Percentiles rank a stretch among this genome's conserved stretches.
These are phyloP conservation scores for Trichoderma erinaceum DNA, from an alignment of 495 filamentous ascomycete genomes.

Conservation along the genomic window DNA sequence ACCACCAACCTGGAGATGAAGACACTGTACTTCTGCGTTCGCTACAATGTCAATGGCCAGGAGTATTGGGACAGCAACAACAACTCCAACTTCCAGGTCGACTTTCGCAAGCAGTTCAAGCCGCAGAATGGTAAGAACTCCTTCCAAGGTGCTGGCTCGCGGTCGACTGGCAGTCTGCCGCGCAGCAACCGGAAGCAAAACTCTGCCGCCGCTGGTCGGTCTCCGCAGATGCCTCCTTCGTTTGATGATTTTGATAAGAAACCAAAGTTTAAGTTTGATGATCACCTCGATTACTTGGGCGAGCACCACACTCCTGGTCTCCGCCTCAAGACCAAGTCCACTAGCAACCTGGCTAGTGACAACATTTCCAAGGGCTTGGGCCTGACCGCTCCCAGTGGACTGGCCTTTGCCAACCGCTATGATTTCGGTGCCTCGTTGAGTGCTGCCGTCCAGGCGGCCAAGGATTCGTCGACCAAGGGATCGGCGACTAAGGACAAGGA, in stretches of 20 bases:
- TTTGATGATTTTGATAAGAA: conserved; percentile 65
- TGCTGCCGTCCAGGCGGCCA: conserved; percentile 69
- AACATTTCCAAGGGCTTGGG: conserved; percentile 31
- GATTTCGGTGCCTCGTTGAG: conserved; percentile 85
- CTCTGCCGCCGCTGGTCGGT: conserved; percentile 41
- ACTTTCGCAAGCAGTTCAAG: conserved; percentile 73
- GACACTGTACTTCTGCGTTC: conserved; percentile 85
- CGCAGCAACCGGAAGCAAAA: conserved; percentile 62
- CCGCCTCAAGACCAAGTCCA: conserved; percentile 48
- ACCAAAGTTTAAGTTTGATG: conserved; percentile 51
- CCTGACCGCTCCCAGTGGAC: conserved; percentile 54
- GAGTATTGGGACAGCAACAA: conserved; percentile 96
- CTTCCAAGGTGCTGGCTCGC: conserved; percentile 43
- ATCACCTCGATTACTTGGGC: conserved; percentile 49
- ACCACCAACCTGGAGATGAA: conserved; percentile 84
- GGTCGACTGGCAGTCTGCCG: conserved; percentile 57
- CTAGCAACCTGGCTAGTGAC: conserved; percentile 41
- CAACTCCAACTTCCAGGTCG: conserved; percentile 79
- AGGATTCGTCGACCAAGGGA: conserved; percentile 42
- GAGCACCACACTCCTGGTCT: conserved; percentile 40
- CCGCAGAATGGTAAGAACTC: conserved; percentile 50
- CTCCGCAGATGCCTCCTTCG: conserved; percentile 56
- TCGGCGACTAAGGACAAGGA: conserved; percentile 43
- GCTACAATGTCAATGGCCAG: conserved; percentile 76
- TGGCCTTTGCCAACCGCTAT: conserved; percentile 85